Evolutionary conservation across 2,329 filamentous ascomycete species (phyloP), one percentile per base, ranked within the genome.

Genomic region (Ascochyta rabiei): DNA sequence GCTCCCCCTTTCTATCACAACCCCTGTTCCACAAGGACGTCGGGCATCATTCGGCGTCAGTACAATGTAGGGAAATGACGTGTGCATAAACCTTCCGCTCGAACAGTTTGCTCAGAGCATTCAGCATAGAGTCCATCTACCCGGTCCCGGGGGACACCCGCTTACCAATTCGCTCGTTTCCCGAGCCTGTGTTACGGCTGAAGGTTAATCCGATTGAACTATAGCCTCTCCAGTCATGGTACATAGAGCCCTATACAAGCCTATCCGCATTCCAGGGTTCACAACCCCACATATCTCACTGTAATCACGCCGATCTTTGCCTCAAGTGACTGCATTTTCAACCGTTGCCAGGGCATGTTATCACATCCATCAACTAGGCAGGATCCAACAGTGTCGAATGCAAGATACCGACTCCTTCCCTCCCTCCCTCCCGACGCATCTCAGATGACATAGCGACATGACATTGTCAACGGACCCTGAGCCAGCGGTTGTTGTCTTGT

Each of bases 371-470:
- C 35, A 30, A 46, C 21, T 7, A 31, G 38, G 35, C 21, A 31
- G 35, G 46, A 18, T 30, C 28, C 13, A 41, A 38, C 23, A 15
- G 19, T 24, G 26, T 51, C 40, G 9, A 39, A 56, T 47, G 53
- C 47, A 56, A 50, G 53, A 56, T 39, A 43, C 47, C 53, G 46
- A 26, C n/a, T 50, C 37, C 42, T 35, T 47, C 47, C 46, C 50
- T 46, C 46, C 46, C 50, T 46, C 46, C 46, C 47, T 51, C 19
- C 53, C 53, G 47, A 37, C n/a, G 53, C 51, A 43, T 38, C 53
- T 47, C 47, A 56, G 47, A 56, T 56, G 47, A 56, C 53, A 46
- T 56, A 50, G 46, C 46, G 37, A 19, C 42, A 56, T 56, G 34
- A 46, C 53, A 51, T 47, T 56, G 46, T 31, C 46, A 51, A 47